These are phyloP conservation scores for Marchantia polymorpha DNA, from an alignment of 225 moss, liverwort and hornwort genomes.

Conservation along the genomic window DNA sequence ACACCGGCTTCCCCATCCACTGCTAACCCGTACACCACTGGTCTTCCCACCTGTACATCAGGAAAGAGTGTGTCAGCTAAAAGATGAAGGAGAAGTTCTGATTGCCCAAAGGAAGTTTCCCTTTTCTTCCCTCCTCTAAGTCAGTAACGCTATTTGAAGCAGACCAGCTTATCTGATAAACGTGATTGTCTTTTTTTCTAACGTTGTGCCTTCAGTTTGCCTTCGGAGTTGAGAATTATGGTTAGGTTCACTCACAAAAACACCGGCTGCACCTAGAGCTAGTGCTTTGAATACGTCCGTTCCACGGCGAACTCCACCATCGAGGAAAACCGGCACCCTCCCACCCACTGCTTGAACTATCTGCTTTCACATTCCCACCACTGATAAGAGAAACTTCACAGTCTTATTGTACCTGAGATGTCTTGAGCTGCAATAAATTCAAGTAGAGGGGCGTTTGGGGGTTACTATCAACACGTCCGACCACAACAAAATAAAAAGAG, in stretches of 20 bases:
- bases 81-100: neutral
- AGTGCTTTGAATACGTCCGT: conserved; percentile 84
- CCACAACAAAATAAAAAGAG: neutral
- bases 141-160: neutral
- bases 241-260: conserved; percentile 54
- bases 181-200: neutral
- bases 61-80: neutral
- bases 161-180: neutral
- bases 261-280: conserved; percentile 75
- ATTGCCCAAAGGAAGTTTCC: neutral
- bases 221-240: neutral
- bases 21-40: conserved; percentile 60
- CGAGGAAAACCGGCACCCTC: conserved; percentile 68
- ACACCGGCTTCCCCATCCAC: conserved; percentile 80
- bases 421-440: too few species aligned
- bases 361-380: conserved; percentile 23
- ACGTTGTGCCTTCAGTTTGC: neutral
- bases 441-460: too few species aligned
- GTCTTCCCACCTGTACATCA: conserved; percentile 65
- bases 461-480: neutral
- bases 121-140: neutral
- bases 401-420: too few species aligned
- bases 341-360: conserved; percentile 69
- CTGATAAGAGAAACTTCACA: neutral
- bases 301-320: conserved; percentile 85